Percentiles rank a stretch among this genome's conserved stretches.
Evolutionary conservation across 2,329 filamentous ascomycete genomes (phyloP).

Genomic region (Escovopsis sp.): DNA sequence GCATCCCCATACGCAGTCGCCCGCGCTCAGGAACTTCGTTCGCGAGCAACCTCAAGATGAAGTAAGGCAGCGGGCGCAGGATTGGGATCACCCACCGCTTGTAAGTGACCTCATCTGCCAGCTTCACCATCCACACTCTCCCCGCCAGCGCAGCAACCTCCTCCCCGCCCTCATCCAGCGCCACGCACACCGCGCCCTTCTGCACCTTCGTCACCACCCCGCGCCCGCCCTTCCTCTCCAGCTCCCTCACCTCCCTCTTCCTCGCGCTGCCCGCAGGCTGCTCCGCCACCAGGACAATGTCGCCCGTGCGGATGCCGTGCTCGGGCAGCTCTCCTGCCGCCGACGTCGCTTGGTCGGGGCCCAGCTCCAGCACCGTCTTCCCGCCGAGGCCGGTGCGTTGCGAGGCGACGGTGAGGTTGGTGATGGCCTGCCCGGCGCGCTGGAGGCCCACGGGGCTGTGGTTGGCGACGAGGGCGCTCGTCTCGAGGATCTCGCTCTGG

Average conservation of each 20-base stretch:
- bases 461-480: slow-evolving; percentile 47
- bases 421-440: slow-evolving; percentile 63
- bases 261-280: slow-evolving; percentile 58
- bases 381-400: slow-evolving; percentile 83
- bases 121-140: slow-evolving; percentile 48
- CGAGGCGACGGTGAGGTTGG: slow-evolving; percentile 57
- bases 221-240: slow-evolving; percentile 50
- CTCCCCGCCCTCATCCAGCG: slow-evolving; percentile 50
- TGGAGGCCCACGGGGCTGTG: slow-evolving; percentile 55
- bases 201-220: slow-evolving; percentile 56
- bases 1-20: no score
- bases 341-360: slow-evolving; percentile 53
- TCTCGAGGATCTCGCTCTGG: slow-evolving; percentile 56
- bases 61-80: background rate
- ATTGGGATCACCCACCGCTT: slow-evolving; percentile 25
- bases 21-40: no score
- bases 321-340: slow-evolving; percentile 44
- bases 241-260: slow-evolving; percentile 56
- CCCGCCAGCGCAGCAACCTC: slow-evolving; percentile 27
- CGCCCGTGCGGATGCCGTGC: slow-evolving; percentile 61
- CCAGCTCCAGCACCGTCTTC: slow-evolving; percentile 74
- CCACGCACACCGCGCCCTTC: slow-evolving; percentile 44
- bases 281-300: slow-evolving; percentile 63
- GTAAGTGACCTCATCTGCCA: slow-evolving; percentile 54
- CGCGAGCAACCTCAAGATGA: background rate